Evolutionary conservation across 306 rosid species (phyloP), one percentile per base, ranked within the genome.

Genomic region (Vigna radiata): DNA sequence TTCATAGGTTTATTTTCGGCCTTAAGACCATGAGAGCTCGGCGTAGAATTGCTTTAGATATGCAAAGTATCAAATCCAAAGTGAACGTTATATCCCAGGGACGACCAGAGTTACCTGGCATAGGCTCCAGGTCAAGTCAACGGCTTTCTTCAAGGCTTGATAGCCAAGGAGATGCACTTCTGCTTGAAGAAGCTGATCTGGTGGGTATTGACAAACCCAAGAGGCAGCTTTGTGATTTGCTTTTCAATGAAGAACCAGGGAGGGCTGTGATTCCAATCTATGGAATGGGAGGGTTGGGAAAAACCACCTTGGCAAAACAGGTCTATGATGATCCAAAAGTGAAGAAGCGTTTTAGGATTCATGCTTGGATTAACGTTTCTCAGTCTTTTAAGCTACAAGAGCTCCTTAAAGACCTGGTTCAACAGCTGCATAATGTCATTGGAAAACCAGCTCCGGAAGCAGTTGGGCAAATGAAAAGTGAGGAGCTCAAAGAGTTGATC

Each of bases 221-320:
- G 37, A 58, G 43, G 72, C 83, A 84, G 41, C 16, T 91, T 14
- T n/a, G 68, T 64, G 77, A 82, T 18, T 64, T 83, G 83, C 81
- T 91, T 55, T 73, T 77, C 78, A 69, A 54, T 3, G 90, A 82
- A 18, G 89, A 84, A 70, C 2, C 41, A 1, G 85, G 83, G 11
- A 66, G 87, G 2, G 50, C 47, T 5, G 91, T 79, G 19, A 80
- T 86, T 76, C 84, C 91, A 6, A 71, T 88, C 61, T 52, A 46
- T 56, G 91, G 89, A 18, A 88, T 88, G 89, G 91, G 91, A 21
- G 91, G 91, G 1, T 14, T 81, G 77, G 91, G 91, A 68, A 88
- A 88, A 33, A 83, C 91, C 36, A 83, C 91, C 16, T 14, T 86
- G 43, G 91, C 84, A 46, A 88, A 88, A 81, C 87, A 86, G 77